Evolutionary conservation across 78 protist genomes (phyloP).

Genomic region (Goniomonas avonlea): DNA sequence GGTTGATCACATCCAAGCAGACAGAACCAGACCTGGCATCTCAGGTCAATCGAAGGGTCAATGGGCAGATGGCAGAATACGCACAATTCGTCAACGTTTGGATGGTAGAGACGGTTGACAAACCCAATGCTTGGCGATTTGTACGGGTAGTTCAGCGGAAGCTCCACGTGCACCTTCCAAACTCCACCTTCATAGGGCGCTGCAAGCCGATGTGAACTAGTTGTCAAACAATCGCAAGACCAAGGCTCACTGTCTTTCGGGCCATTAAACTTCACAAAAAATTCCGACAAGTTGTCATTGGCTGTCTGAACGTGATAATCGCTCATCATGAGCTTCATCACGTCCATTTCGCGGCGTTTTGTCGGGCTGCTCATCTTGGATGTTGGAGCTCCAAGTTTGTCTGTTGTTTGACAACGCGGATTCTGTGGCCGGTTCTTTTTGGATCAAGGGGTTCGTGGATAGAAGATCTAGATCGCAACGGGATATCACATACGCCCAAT

Average conservation of each 20-base stretch:
- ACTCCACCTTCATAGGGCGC: conserved; percentile 83
- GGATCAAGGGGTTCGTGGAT: too few species aligned
- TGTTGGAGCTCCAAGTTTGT: background rate
- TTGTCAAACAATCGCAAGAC: background rate
- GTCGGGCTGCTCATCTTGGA: conserved; percentile 23
- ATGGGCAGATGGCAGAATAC: background rate
- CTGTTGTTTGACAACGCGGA: too few species aligned
- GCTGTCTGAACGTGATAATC: conserved; percentile 50
- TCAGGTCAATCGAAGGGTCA: background rate
- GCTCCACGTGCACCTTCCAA: conserved; percentile 82
- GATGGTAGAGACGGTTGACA: conserved; percentile 85
- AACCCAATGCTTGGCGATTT: conserved; percentile 90
- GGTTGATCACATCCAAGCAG: conserved; percentile 93
- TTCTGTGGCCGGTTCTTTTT: too few species aligned
- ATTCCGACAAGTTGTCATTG: conserved; percentile 40
- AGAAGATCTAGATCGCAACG: too few species aligned
- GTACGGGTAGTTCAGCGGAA: conserved; percentile 90
- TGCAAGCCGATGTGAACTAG: background rate
- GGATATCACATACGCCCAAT: too few species aligned
- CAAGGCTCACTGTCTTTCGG: conserved; percentile 64
- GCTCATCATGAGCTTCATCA: conserved; percentile 76
- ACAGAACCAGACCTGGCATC: conserved; percentile 85
- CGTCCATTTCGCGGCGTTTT: conserved; percentile 64
- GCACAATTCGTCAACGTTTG: conserved; percentile 87
- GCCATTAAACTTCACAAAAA: conserved; percentile 62